Evolutionary conservation across 495 filamentous ascomycete species (phyloP), one percentile per base, ranked within the genome.

Genomic region (Pseudoneurospora amorphoporcata): DNA sequence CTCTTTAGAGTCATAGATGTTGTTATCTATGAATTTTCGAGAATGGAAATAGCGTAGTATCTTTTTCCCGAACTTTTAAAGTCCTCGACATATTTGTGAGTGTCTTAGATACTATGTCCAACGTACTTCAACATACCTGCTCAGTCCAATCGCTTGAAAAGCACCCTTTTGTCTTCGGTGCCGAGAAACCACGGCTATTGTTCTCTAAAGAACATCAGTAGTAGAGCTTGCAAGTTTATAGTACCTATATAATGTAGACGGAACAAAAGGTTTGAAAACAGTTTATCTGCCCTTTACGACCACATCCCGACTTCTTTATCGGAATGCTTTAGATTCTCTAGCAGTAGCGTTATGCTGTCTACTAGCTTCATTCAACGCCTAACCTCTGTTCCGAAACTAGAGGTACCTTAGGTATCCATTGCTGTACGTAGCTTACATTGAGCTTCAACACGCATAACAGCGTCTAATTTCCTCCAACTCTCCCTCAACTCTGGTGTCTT

Each of bases 81-180:
- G 45, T 53, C 19, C 1, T 4, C 9, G 0, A 0, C 12, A 4
- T 1, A 3, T 53, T 8, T 23, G 2, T 2, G 19, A 53, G 9
- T 53, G 45, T 53, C n/a, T 12, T 2, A 0, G 1, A 0, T 53
- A 4, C 4, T 0, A 1, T 23, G 1, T 10, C n/a, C 0, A 53
- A 4, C 9, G 9, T 53, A 53, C 1, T 4, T 23, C 19, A 9
- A 23, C n/a, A 5, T 12, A 12, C 10, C 9, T 53, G 4, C 23
- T 53, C 19, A 0, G 19, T 53, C 45, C 19, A 53, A 8, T 12
- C n/a, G 9, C 23, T 23, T 23, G 23, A 23, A 0, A 12, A 12
- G 2, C 1, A 5, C 1, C 2, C 1, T 23, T 47, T 1, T 2
- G 1, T 47, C 5, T 12, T 0, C 10, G n/a, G n/a, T 23, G 9